A percentile compares a stretch with the other conserved stretches of the same genome.
Conservation (phyloP, 345 rosid species). For the Physaria fendleri region DNA sequence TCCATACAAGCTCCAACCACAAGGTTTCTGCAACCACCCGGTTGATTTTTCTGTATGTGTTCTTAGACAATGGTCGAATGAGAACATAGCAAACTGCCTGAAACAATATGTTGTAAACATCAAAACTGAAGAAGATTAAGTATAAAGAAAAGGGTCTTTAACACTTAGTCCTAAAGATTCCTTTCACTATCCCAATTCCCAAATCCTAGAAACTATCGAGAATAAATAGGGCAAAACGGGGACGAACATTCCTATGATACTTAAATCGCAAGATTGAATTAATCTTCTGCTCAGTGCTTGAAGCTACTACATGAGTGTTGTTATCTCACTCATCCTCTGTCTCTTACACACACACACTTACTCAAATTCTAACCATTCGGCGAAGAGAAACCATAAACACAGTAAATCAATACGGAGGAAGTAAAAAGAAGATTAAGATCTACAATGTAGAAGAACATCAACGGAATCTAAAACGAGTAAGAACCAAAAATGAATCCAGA, state of each 20-base stretch:
- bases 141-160: not conserved
- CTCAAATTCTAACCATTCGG: not conserved
- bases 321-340: no score
- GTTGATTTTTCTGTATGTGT: constrained; percentile 60
- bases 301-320: not conserved
- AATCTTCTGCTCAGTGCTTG: not conserved
- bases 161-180: not conserved
- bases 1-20: constrained; percentile 93
- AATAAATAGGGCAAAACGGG: no score
- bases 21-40: constrained; percentile 68
- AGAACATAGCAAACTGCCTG: constrained; percentile 78
- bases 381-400: constrained; percentile 23
- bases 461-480: constrained; percentile 1
- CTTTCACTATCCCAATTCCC: not conserved
- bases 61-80: constrained; percentile 76
- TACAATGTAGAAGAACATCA: constrained; percentile 5
- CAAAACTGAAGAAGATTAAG: constrained; percentile 8
- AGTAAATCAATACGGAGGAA: constrained; percentile 4
- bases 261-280: not conserved
- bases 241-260: not conserved
- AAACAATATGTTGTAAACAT: constrained; percentile 16
- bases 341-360: no score
- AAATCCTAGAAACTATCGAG: constrained; percentile 11
- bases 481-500: not conserved
- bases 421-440: constrained; percentile 7